phyloP scores from a whole-genome alignment of 2,329 filamentous ascomycete genomes.

The Ceratocystis cubensis region DNA sequence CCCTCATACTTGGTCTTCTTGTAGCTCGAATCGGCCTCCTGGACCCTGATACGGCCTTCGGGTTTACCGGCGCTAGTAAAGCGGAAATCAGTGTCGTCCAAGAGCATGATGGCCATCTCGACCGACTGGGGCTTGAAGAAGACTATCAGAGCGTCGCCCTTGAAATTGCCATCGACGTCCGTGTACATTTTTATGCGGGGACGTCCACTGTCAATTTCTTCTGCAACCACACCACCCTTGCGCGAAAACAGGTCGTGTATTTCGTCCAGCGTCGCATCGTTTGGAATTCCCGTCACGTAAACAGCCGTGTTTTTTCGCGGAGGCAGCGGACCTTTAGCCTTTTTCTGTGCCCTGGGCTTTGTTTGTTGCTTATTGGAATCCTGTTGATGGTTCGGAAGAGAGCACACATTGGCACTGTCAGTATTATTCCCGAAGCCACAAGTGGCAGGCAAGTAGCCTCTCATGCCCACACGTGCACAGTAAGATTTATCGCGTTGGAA shows the following conservation, averaged over 20 bases:
- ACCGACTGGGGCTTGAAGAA: constrained; percentile 97
- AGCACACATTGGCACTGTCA: constrained; percentile 17
- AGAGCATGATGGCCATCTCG: constrained; percentile 64
- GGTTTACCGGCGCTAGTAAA: constrained; percentile 40
- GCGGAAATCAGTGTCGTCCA: constrained; percentile 74
- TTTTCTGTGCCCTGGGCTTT: constrained; percentile 32
- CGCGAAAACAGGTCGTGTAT: constrained; percentile 69
- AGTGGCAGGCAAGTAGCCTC: background rate
- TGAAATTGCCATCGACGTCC: constrained; percentile 70
- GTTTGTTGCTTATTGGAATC: constrained; percentile 17
- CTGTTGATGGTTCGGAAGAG: constrained; percentile 12
- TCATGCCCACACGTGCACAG: background rate
- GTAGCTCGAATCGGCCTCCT: constrained; percentile 78
- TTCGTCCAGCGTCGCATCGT: constrained; percentile 66
- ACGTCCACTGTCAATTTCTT: constrained; percentile 78
- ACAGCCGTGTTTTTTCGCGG: constrained; percentile 71
- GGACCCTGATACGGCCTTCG: constrained; percentile 61
- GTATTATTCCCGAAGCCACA: constrained; percentile 18
- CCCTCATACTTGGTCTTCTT: constrained; percentile 68
- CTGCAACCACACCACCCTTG: constrained; percentile 81
- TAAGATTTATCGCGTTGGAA: background rate
- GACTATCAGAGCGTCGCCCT: constrained; percentile 83
- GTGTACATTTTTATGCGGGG: constrained; percentile 89
- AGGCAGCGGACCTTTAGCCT: constrained; percentile 37
- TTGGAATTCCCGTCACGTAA: constrained; percentile 78